Evolutionary conservation across 306 rosid species (phyloP).

Genomic region (Cicer yamashitae): DNA sequence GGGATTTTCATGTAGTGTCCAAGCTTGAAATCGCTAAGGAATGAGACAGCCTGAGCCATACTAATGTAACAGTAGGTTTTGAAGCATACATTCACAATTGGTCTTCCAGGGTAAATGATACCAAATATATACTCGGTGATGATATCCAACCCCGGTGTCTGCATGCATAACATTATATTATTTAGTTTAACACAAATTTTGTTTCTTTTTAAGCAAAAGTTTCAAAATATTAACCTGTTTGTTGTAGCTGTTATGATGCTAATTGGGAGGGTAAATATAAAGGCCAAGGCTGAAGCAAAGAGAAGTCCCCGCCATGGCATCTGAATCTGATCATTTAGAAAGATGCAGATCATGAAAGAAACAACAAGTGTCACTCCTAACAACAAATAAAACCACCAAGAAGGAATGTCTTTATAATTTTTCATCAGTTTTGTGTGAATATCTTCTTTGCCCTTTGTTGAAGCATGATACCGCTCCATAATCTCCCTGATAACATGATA

Average conservation of each 20-base stretch:
- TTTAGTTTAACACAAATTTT: slow-evolving; percentile 8
- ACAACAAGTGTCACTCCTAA: slow-evolving; percentile 57
- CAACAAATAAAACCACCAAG: slow-evolving; percentile 78
- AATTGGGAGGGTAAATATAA: slow-evolving; percentile 73
- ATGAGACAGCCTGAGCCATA: slow-evolving; percentile 82
- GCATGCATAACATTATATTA: slow-evolving; percentile 32
- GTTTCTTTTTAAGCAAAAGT: not conserved
- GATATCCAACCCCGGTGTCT: slow-evolving; percentile 81
- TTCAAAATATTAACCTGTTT: slow-evolving; percentile 65
- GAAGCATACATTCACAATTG: slow-evolving; percentile 88
- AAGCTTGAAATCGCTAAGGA: slow-evolving; percentile 80
- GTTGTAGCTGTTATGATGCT: slow-evolving; percentile 89
- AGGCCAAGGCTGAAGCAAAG: slow-evolving; percentile 69
- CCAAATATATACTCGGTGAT: slow-evolving; percentile 82
- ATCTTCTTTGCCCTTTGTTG: slow-evolving; percentile 63
- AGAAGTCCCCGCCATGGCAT: slow-evolving; percentile 92
- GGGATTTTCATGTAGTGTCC: slow-evolving; percentile 92
- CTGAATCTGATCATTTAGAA: slow-evolving; percentile 68
- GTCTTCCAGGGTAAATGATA: slow-evolving; percentile 69
- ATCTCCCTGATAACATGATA: slow-evolving; percentile 61
- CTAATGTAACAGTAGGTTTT: slow-evolving; percentile 80
- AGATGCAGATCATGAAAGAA: slow-evolving; percentile 64
- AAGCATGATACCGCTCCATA: slow-evolving; percentile 64
- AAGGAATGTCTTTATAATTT: slow-evolving; percentile 73
- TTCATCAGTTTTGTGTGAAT: slow-evolving; percentile 78